Percentiles rank a stretch among this genome's conserved stretches.
These are phyloP conservation scores for Aegilops bicornis DNA, from an alignment of 176 grass and related monocot species.

Conservation along the genomic window DNA sequence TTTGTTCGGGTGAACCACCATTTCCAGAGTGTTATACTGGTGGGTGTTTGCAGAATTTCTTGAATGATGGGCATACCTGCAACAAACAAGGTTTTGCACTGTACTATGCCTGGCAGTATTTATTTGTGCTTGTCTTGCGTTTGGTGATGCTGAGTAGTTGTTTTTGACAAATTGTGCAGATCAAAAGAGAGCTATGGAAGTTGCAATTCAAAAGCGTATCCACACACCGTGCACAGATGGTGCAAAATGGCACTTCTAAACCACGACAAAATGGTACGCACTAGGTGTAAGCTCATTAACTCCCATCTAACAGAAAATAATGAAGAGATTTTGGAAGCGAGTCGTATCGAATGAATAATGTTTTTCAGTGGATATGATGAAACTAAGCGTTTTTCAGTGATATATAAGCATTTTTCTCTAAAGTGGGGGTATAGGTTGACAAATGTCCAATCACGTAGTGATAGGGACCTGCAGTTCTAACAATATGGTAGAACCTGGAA, in stretches of 20 bases:
- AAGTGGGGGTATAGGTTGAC: background rate
- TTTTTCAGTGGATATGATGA: background rate
- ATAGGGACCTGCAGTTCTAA: background rate
- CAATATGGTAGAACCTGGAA: background rate
- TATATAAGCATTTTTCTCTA: background rate
- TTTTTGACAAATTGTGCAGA: too few species aligned
- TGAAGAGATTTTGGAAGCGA: background rate
- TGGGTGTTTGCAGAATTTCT: too few species aligned
- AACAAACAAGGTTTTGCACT: too few species aligned
- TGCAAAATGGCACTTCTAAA: background rate
- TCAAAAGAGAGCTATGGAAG: too few species aligned
- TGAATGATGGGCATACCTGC: too few species aligned
- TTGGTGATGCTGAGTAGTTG: too few species aligned
- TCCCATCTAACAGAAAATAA: background rate
- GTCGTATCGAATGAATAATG: background rate
- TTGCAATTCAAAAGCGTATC: too few species aligned
- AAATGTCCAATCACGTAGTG: background rate
- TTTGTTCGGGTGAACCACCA: too few species aligned
- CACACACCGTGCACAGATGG: too few species aligned
- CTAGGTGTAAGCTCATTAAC: background rate
- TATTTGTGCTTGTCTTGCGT: too few species aligned
- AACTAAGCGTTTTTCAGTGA: background rate
- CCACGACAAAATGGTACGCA: background rate
- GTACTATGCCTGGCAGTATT: too few species aligned
- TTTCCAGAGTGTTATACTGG: too few species aligned